Percentiles rank a stretch among this genome's conserved stretches.
phyloP scores from a whole-genome alignment of 139 green algal genomes.

The Volvox reticuliferus region DNA sequence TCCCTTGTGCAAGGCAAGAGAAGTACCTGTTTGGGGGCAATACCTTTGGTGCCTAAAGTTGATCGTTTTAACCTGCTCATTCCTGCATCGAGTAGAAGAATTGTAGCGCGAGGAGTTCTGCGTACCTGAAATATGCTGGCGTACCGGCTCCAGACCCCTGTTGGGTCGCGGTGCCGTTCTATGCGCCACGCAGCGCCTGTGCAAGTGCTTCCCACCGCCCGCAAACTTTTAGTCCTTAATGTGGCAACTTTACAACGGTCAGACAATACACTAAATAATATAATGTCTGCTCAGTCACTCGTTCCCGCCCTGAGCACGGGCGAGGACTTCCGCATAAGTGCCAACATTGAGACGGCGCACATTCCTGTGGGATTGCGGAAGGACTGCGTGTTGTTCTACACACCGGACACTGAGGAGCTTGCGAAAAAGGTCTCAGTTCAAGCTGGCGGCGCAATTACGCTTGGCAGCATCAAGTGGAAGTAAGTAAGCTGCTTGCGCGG shows the following conservation, averaged over 20 bases:
- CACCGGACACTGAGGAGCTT: constrained; percentile 83
- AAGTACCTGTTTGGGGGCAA: too few species aligned
- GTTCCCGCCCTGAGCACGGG: constrained; percentile 25
- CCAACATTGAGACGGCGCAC: constrained; percentile 37
- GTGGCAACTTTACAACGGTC: constrained; percentile 30
- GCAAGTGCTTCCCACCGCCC: constrained; percentile 3
- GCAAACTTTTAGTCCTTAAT: constrained; percentile 26
- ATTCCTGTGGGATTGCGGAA: constrained; percentile 66
- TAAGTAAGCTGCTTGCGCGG: neutral
- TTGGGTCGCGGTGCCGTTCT: constrained; percentile 23
- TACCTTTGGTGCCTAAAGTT: too few species aligned
- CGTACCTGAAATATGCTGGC: constrained; percentile 12
- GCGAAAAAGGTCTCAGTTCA: constrained; percentile 82
- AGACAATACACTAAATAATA: constrained; percentile 40
- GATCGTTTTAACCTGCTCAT: neutral
- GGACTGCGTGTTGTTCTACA: constrained; percentile 95
- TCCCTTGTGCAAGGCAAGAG: too few species aligned
- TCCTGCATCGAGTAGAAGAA: neutral
- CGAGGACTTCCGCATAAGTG: constrained; percentile 53
- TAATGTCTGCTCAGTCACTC: constrained; percentile 31
- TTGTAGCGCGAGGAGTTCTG: neutral
- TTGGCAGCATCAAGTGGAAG: constrained; percentile 80
- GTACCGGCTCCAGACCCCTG: neutral
- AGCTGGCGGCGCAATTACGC: constrained; percentile 45
- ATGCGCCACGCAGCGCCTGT: neutral